These are phyloP conservation scores for Quercus lobata DNA, from an alignment of 331 rosid genomes.

Conservation along the genomic window DNA sequence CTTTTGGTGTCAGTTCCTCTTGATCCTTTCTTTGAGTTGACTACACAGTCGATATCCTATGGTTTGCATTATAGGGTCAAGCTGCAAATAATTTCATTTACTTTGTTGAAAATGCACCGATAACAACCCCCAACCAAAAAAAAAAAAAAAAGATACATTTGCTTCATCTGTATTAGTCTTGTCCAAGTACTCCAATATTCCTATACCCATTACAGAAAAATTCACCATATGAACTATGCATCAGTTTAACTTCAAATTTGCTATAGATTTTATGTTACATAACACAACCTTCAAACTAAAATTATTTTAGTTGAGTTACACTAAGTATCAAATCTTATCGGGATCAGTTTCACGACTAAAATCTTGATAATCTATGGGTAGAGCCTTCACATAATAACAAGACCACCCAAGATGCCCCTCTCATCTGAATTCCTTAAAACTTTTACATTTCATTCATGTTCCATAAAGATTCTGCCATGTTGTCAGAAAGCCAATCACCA, in stretches of 20 bases:
- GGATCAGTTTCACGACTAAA: conserved; percentile 20
- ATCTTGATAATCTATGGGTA: not conserved
- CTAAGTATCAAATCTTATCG: not conserved
- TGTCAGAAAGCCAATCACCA: conserved; percentile 47
- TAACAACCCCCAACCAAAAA: conserved; percentile 3
- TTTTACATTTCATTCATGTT: conserved; percentile 54
- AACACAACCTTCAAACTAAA: conserved; percentile 4
- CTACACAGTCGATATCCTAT: conserved; percentile 10
- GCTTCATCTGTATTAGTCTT: conserved; percentile 15
- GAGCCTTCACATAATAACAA: conserved; percentile 24
- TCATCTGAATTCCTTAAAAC: conserved; percentile 3
- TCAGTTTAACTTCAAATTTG: conserved; percentile 16
- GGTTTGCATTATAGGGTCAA: conserved; percentile 12
- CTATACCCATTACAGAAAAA: conserved; percentile 16
- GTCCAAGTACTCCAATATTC: not conserved
- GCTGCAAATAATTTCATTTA: conserved; percentile 16
- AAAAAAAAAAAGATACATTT: not conserved
- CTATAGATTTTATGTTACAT: not conserved
- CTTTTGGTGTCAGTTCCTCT: conserved; percentile 21
- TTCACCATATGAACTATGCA: not conserved
- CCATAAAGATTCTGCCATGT: conserved; percentile 59
- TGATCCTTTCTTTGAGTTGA: conserved; percentile 22
- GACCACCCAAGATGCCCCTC: conserved; percentile 27
- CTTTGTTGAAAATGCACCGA: conserved; percentile 19
- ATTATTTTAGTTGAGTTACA: not conserved